A percentile compares a stretch with the other conserved stretches of the same genome.
These are phyloP conservation scores for Alternaria tenuissima DNA, from an alignment of 2,329 filamentous ascomycete genomes.

Conservation along the genomic window DNA sequence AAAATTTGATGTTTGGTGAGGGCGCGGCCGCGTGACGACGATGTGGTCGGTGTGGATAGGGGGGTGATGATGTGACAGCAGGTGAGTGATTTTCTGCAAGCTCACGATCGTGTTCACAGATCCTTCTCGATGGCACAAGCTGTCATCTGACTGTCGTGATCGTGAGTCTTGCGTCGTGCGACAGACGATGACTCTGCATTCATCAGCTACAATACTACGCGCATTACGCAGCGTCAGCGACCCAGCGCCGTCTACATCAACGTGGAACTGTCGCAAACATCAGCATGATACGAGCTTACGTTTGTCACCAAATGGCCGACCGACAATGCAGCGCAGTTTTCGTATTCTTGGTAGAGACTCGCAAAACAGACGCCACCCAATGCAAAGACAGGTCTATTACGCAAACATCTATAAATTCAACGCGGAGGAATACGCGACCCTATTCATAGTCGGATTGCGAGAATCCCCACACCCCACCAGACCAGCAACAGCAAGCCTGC, in stretches of 20 bases:
- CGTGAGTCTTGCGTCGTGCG: neutral
- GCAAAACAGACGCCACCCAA: conserved; percentile 13
- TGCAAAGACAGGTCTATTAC: conserved; percentile 20
- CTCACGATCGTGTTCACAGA: neutral
- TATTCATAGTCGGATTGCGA: conserved; percentile 27
- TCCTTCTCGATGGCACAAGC: neutral
- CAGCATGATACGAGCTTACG: neutral
- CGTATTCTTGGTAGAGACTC: neutral
- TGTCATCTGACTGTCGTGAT: conserved; percentile 2
- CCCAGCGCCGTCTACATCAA: neutral
- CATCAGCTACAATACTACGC: neutral
- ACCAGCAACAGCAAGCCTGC: conserved; percentile 23
- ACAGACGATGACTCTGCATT: neutral
- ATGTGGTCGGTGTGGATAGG: conserved; percentile 10
- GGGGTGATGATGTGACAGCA: conserved; percentile 7
- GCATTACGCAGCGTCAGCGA: neutral
- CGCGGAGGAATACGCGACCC: neutral
- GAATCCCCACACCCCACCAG: conserved; percentile 22
- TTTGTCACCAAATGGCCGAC: neutral
- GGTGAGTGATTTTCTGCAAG: neutral
- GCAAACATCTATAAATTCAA: conserved; percentile 1
- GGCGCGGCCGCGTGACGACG: conserved; percentile 11
- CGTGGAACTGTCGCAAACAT: neutral
- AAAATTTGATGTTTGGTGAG: conserved; percentile 18
- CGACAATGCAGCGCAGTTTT: neutral